Base-by-base conservation (phyloP, 192 early-diverging fungal genomes). In the Oehlia diaphana region DNA sequence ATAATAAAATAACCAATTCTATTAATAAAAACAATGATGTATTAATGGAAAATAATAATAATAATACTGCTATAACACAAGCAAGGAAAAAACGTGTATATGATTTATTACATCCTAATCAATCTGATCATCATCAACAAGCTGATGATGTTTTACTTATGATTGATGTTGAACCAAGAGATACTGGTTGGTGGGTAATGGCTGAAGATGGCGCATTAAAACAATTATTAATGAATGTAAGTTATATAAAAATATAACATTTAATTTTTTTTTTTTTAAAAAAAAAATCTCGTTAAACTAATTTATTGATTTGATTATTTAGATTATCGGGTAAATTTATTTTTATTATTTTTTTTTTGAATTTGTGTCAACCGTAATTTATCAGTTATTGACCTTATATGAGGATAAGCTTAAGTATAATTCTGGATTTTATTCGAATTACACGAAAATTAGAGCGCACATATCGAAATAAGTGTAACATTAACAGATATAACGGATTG, bases 181-280 rank as follows among this genome's bases (percentile, higher is more conserved):
- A 76, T 50, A 9, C 64, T 64, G 9, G 28, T 79, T 79, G 80
- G 50, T 44, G 76, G 71, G 31, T 80, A 72, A 61, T 80, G 76
- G 44, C 81, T 79, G 72, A 82, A 78, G 49, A 82, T 82, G 82
- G 82, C 63, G 63, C 68, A 49, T 12, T 87, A 58, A 67, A 85
- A 72, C 78, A 83, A 84, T 75, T 83, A 49, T 9, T 87, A 67
- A 23, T 85, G 72, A 81, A 87, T 78, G 72, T 79, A 72, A 33
- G 39, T 82, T 9, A 80, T 75, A 9, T n/a, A n/a, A 77, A 80
- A 21, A 80, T 73, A 5, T 13, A 80, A 49, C 26, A 66, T 61
- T n/a, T 72, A 69, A 28, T 72, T 74, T 31, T 28, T 74, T 44
- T 77, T 44, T 28, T 74, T 26, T 67, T 10, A 37, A 37, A 37